phyloP scores from a whole-genome alignment of 2,329 filamentous ascomycete species.

The Dichotomopilus funicola region DNA sequence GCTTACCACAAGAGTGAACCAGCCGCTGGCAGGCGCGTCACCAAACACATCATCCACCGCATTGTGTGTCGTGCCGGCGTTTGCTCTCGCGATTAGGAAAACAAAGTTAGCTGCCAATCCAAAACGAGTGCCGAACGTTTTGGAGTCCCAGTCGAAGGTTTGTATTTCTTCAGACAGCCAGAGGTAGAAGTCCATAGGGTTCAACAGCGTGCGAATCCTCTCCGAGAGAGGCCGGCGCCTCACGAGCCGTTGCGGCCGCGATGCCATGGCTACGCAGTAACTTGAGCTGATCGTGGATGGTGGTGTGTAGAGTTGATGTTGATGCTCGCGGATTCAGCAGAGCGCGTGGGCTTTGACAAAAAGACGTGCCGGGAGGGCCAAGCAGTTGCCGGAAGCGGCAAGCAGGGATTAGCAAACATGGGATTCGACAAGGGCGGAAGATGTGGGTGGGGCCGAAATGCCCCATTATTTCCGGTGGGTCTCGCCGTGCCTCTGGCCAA shows the following conservation, averaged over 20 bases:
- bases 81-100: conserved; percentile 78
- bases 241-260: conserved; percentile 57
- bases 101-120: conserved; percentile 70
- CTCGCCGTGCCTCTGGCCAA: not conserved
- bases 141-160: conserved; percentile 83
- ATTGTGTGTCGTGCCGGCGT: conserved; percentile 49
- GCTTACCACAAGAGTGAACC: conserved; percentile 54
- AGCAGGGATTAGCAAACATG: not conserved
- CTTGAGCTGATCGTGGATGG: not conserved
- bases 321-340: not conserved
- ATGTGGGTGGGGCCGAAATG: too few species aligned
- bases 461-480: not conserved
- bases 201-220: conserved; percentile 72
- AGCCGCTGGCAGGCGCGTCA: conserved; percentile 58
- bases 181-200: conserved; percentile 82
- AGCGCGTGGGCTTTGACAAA: not conserved
- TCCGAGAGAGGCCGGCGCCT: conserved; percentile 72
- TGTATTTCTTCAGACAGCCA: conserved; percentile 92
- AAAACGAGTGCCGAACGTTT: conserved; percentile 66
- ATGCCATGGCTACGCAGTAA: conserved; percentile 42
- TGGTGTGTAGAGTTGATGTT: not conserved
- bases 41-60: conserved; percentile 77
- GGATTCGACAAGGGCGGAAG: too few species aligned
- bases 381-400: conserved; percentile 6
- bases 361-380: not conserved